Evolutionary conservation across 495 filamentous ascomycete species (phyloP), one percentile per base, ranked within the genome.

Genomic region (Podospora fimiseda): DNA sequence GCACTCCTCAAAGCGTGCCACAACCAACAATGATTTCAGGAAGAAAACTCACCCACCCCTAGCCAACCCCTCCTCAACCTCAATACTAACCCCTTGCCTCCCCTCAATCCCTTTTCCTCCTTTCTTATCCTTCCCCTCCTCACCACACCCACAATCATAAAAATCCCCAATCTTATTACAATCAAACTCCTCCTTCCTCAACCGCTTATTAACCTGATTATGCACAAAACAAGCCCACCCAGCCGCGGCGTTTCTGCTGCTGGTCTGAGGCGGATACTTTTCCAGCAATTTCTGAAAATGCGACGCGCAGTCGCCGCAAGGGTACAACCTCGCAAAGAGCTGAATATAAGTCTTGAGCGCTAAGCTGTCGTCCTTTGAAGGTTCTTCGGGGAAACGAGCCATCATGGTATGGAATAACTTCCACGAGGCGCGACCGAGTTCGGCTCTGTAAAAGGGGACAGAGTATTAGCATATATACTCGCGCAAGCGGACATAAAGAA

Each of bases 351-450:
- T 86, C 56, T 84, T 81, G 37, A 98, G 75, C 2, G 94, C 89
- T 38, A 86, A 78, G 51, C 86, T 85, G 63, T 98, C 90, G 57
- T 95, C 89, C 48, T 78, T 65, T 0, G 86, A 86, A 0, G 93
- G 92, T 50, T 85, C 78, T 58, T 91, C 87, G 38, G 93, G 94
- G 71, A 92, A 98, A 50, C 90, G 84, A 33, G 89, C 86, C 80
- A 97, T 89, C 67, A 89, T 93, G 1, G 94, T 98, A 70, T 98
- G 93, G 62, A 98, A 81, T 58, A 95, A 82, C 63, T 91, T 90
- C 91, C 89, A 95, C 18, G 87, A 83, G 21, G 90, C 84, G 59
- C 88, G 85, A 53, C 91, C 91, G 15, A 95, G 78, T 71, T 95
- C 89, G 45, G 88, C 91, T 72, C 87, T 92, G 60, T 15, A 8